A percentile compares a stretch with the other conserved stretches of the same genome.
Evolutionary conservation across 495 filamentous ascomycete genomes (phyloP).

Genomic region (Xylaria intraflava): DNA sequence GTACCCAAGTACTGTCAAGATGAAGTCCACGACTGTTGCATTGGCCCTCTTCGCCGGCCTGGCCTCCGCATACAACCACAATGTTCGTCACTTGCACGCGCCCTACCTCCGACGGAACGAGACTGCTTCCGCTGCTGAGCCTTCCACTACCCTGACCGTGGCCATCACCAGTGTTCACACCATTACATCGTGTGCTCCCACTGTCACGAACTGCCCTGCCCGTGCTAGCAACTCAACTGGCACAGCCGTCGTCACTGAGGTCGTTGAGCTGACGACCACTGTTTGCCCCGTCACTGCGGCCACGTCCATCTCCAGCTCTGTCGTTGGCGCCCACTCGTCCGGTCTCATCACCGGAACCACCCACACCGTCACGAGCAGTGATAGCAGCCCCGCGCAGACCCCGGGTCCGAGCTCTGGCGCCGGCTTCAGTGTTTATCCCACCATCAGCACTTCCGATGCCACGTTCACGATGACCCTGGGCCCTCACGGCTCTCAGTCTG

Average conservation of each 20-base stretch:
- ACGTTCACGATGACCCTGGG: constrained; percentile 37
- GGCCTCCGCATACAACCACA: constrained; percentile 33
- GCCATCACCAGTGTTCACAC: constrained; percentile 54
- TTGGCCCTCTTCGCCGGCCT: constrained; percentile 41
- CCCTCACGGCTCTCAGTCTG: constrained; percentile 26
- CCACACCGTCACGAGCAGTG: constrained; percentile 17
- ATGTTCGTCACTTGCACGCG: constrained; percentile 35
- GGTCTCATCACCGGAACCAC: constrained; percentile 32
- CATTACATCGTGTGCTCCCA: constrained; percentile 56
- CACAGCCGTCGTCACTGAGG: constrained; percentile 38
- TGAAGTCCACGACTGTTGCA: constrained; percentile 40
- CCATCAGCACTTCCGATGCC: constrained; percentile 19
- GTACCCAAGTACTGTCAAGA: constrained; percentile 25
- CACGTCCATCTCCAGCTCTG: constrained; percentile 34
- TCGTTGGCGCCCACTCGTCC: constrained; percentile 28
- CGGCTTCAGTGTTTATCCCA: constrained; percentile 13
- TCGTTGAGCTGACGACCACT: constrained; percentile 36
- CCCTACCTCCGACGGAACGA: constrained; percentile 32
- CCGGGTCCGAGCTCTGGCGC: constrained; percentile 11
- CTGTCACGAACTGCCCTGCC: constrained; percentile 59
- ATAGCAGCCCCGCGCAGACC: constrained; percentile 14
- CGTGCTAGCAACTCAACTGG: constrained; percentile 32
- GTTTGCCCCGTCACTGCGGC: constrained; percentile 41
- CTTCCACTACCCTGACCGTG: constrained; percentile 40
- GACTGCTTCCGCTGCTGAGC: constrained; percentile 19